Conservation (phyloP, 1,139 yeast genomes). For the Geotrichum restrictum region DNA sequence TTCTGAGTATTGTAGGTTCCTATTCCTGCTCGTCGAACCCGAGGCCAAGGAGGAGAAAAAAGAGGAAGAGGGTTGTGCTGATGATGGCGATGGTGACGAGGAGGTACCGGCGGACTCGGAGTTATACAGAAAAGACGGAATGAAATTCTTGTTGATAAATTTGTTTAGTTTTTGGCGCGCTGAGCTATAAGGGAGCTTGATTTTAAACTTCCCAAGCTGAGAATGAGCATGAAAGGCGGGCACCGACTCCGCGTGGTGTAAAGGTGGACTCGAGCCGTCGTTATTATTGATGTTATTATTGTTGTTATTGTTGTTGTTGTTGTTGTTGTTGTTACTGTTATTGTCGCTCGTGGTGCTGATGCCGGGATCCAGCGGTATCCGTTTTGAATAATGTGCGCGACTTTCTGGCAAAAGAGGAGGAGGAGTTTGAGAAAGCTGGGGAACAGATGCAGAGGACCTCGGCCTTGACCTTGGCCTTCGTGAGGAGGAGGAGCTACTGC, state of each 20-base stretch:
- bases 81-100: constrained; percentile 20
- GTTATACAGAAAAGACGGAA: constrained; percentile 24
- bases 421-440: constrained; percentile 5
- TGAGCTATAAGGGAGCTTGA: constrained; percentile 17
- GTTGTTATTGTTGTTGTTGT: no score
- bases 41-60: no score
- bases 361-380: not conserved
- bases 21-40: no score
- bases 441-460: constrained; percentile 16
- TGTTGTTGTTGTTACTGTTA: no score
- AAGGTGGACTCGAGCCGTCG: no score
- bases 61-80: no score
- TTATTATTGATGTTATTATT: no score
- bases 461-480: constrained; percentile 9
- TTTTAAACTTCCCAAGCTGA: constrained; percentile 16
- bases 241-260: not conserved
- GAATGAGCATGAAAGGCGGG: not conserved
- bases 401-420: not conserved
- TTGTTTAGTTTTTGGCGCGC: constrained; percentile 21
- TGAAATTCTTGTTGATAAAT: constrained; percentile 23
- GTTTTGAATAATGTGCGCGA: not conserved
- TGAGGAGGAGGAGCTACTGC: no score
- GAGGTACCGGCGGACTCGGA: constrained; percentile 17
- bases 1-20: no score
- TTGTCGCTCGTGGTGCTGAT: no score